Evolutionary conservation across 768 basidiomycete genomes (phyloP).

Genomic region (Dioszegia aurantiaca): DNA sequence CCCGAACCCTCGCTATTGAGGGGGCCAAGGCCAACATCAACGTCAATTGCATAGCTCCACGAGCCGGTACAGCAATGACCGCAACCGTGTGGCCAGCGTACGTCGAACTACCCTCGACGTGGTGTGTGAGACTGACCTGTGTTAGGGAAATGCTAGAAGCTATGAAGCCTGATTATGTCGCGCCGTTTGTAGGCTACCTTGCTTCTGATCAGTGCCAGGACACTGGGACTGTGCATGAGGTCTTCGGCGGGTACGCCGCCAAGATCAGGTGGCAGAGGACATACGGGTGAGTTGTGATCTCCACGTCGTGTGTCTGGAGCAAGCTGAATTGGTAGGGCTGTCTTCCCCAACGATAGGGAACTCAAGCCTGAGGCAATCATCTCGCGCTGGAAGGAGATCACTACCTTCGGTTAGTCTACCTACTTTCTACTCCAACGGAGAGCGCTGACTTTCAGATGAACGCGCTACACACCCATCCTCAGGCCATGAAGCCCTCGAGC

Average conservation of each 20-base stretch:
- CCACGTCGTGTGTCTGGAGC: neutral
- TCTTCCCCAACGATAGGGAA: constrained; percentile 71
- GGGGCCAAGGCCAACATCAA: constrained; percentile 87
- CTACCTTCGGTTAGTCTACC: constrained; percentile 66
- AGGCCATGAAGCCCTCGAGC: constrained; percentile 71
- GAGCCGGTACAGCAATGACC: constrained; percentile 89
- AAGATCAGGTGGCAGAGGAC: constrained; percentile 90
- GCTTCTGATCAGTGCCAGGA: constrained; percentile 73
- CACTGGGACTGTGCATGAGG: constrained; percentile 76
- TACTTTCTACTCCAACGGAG: neutral
- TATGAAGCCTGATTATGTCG: constrained; percentile 86
- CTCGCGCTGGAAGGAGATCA: constrained; percentile 76
- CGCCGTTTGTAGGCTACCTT: constrained; percentile 88
- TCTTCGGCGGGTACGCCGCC: constrained; percentile 86
- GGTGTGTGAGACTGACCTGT: constrained; percentile 8
- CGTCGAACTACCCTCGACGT: constrained; percentile 20
- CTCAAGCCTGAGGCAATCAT: constrained; percentile 77
- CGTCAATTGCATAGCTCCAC: constrained; percentile 81
- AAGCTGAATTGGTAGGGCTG: constrained; percentile 21
- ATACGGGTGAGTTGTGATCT: constrained; percentile 61
- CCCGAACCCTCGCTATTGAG: constrained; percentile 85
- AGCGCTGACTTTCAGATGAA: constrained; percentile 59
- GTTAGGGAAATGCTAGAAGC: constrained; percentile 72
- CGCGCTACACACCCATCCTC: constrained; percentile 77
- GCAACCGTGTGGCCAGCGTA: constrained; percentile 67